These are phyloP conservation scores for Pyrenula massariospora DNA, from an alignment of 495 filamentous ascomycete species.

Conservation along the genomic window DNA sequence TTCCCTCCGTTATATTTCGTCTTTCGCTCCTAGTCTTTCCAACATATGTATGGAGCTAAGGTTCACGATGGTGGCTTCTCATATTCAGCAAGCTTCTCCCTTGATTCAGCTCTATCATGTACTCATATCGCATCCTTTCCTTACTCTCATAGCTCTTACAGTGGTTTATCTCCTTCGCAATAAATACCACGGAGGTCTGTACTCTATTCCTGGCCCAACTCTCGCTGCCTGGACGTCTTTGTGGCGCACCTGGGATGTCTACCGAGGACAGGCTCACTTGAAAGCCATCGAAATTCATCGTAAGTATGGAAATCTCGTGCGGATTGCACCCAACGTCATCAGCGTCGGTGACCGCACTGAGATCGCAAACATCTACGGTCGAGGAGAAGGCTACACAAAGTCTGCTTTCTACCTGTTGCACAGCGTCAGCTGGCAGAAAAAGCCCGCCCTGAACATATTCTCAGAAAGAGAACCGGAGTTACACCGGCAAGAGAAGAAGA, in stretches of 20 bases:
- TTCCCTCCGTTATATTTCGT: no score
- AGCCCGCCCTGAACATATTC: conserved; percentile 20
- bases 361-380: background rate
- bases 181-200: background rate
- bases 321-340: background rate
- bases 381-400: background rate
- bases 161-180: background rate
- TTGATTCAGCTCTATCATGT: background rate
- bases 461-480: conserved; percentile 19
- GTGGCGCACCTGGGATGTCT: background rate
- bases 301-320: background rate
- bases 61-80: background rate
- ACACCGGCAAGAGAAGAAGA: conserved; percentile 24
- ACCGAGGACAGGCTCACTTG: background rate
- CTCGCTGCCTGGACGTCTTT: background rate
- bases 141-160: background rate
- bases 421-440: conserved; percentile 13
- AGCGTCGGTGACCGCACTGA: background rate
- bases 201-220: background rate
- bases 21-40: no score
- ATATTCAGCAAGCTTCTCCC: background rate
- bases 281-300: background rate
- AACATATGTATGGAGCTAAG: no score
- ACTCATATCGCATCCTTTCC: background rate
- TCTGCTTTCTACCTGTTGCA: conserved; percentile 19